Conservation (phyloP, 2,329 filamentous ascomycete genomes). For the Pseudogymnoascus sp. region DNA sequence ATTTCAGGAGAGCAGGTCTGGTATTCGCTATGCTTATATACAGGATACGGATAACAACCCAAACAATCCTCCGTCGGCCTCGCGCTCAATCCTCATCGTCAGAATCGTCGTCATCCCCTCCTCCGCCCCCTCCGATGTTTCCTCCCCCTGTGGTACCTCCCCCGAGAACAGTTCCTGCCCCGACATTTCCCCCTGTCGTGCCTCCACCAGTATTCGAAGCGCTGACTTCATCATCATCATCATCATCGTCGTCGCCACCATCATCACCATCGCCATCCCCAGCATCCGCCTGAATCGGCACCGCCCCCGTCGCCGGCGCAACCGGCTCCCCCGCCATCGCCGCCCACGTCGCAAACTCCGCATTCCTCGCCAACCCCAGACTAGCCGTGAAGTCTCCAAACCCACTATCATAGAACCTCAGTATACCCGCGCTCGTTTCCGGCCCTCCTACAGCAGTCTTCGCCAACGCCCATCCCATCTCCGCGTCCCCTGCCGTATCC, state of each 20-base stretch:
- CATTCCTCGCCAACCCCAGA: constrained; percentile 13
- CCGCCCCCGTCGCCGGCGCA: neutral
- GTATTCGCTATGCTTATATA: neutral
- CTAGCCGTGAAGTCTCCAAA: constrained; percentile 17
- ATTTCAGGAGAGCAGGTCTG: neutral
- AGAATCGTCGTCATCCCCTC: neutral
- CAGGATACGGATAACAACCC: neutral
- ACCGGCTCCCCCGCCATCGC: constrained; percentile 12
- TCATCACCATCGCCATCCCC: neutral
- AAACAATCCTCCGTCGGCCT: no score
- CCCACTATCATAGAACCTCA: constrained; percentile 29
- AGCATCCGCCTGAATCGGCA: neutral
- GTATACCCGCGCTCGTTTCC: constrained; percentile 18
- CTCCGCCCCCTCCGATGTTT: neutral
- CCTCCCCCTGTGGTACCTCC: neutral
- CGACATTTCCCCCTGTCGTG: neutral
- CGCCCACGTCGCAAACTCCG: constrained; percentile 16
- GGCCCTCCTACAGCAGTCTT: constrained; percentile 21
- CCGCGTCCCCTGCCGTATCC: constrained; percentile 20
- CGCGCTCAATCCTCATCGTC: neutral
- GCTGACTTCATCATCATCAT: neutral
- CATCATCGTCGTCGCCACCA: neutral
- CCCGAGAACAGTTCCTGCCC: neutral
- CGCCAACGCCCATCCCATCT: constrained; percentile 33
- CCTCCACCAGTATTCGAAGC: neutral